Evolutionary conservation across 1,139 yeast species (phyloP).

Genomic region (Yamadazyma spencermartinsiae): DNA sequence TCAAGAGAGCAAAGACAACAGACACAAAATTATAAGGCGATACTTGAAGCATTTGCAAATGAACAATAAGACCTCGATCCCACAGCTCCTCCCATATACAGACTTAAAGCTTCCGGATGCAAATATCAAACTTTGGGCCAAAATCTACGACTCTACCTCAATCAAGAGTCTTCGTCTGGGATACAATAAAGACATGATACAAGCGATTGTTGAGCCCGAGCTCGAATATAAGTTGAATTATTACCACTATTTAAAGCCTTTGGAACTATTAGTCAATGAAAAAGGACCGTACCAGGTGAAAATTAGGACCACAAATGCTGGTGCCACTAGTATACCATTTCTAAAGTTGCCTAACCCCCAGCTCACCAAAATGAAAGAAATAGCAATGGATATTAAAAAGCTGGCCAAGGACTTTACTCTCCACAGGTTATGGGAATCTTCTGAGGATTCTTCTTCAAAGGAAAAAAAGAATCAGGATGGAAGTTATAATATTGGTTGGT

Average conservation of each 20-base stretch:
- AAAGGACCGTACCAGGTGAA: constrained; percentile 42
- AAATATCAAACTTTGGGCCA: constrained; percentile 7
- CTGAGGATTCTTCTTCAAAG: constrained; percentile 10
- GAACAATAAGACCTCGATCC: constrained; percentile 30
- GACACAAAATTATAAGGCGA: constrained; percentile 20
- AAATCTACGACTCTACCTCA: constrained; percentile 15
- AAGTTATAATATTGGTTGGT: constrained; percentile 26
- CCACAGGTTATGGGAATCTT: constrained; percentile 29
- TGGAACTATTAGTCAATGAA: constrained; percentile 24
- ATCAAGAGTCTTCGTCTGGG: constrained; percentile 22
- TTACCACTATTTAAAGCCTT: constrained; percentile 21
- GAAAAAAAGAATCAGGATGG: constrained; percentile 20
- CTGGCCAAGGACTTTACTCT: constrained; percentile 25
- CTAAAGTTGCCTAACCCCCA: constrained; percentile 29
- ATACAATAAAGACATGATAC: constrained; percentile 36
- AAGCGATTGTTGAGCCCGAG: constrained; percentile 36
- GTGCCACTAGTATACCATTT: constrained; percentile 31
- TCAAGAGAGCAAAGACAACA: constrained; percentile 10
- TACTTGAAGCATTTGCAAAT: constrained; percentile 32
- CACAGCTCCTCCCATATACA: constrained; percentile 35
- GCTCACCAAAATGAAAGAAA: constrained; percentile 20
- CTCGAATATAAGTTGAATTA: constrained; percentile 38
- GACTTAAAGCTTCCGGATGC: constrained; percentile 10
- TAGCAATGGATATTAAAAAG: constrained; percentile 35
- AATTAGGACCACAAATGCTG: constrained; percentile 32